These are phyloP conservation scores for Euptelea pleiosperma DNA, from an alignment of 164 flowering plant genomes.

Conservation along the genomic window DNA sequence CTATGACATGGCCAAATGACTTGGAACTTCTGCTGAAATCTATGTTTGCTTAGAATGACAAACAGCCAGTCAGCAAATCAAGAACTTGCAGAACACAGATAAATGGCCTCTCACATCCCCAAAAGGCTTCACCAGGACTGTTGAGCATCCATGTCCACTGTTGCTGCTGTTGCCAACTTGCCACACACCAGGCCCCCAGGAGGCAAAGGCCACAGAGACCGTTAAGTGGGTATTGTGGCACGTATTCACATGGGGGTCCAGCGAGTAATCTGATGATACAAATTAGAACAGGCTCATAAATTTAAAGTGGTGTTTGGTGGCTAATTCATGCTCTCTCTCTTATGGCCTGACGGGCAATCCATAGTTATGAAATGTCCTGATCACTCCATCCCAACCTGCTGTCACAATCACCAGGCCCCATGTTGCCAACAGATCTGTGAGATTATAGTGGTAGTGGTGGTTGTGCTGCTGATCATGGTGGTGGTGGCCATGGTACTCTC, in stretches of 20 bases:
- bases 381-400: slow-evolving; percentile 64
- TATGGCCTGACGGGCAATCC: slow-evolving; percentile 65
- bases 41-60: background rate
- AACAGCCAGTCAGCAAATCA: background rate
- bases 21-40: background rate
- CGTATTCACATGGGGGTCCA: no score
- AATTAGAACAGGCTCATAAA: no score
- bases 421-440: slow-evolving; percentile 22
- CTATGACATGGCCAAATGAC: background rate
- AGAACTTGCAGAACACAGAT: background rate
- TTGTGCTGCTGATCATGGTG: background rate
- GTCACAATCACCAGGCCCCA: slow-evolving; percentile 87
- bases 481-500: slow-evolving; percentile 13
- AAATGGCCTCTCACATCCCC: background rate
- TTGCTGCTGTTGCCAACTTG: background rate
- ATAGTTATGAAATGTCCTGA: slow-evolving; percentile 76
- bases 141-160: background rate
- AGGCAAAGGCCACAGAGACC: background rate
- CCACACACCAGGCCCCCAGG: no score
- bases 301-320: background rate
- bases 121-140: background rate
- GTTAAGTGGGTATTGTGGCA: no score
- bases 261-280: no score
- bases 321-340: background rate
- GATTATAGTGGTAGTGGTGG: background rate